These are phyloP conservation scores for Globisporangium middletonii DNA, from an alignment of 352 stramenopile genomes.

Conservation along the genomic window DNA sequence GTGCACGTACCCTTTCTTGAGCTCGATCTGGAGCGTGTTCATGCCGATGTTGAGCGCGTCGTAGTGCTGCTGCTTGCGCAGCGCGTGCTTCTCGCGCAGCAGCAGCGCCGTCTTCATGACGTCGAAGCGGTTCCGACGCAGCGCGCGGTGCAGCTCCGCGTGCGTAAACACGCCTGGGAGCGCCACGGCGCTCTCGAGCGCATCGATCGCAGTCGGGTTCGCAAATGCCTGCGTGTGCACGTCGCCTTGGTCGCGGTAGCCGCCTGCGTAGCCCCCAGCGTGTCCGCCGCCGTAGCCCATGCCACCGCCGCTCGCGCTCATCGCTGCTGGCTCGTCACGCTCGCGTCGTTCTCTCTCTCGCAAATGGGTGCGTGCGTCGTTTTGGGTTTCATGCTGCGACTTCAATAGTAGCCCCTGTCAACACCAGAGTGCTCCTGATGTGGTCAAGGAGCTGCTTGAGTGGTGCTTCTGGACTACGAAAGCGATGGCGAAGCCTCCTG, in stretches of 20 bases:
- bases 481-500: no score
- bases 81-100: constrained; percentile 60
- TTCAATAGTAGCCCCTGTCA: no score
- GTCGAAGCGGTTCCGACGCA: constrained; percentile 56
- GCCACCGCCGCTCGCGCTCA: constrained; percentile 17
- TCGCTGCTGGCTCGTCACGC: background rate
- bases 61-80: constrained; percentile 36
- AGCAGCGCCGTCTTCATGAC: constrained; percentile 68
- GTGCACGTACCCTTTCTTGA: constrained; percentile 74
- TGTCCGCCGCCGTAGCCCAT: constrained; percentile 13
- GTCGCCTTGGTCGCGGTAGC: constrained; percentile 28
- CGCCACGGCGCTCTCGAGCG: constrained; percentile 59
- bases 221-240: constrained; percentile 19
- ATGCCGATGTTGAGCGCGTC: constrained; percentile 60
- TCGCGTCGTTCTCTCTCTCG: background rate
- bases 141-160: constrained; percentile 46
- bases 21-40: constrained; percentile 48
- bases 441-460: no score
- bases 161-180: constrained; percentile 51
- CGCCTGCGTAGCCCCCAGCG: constrained; percentile 15
- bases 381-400: background rate
- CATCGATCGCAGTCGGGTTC: constrained; percentile 49
- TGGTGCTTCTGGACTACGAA: no score
- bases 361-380: background rate
- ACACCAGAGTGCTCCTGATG: no score